Percentiles rank a stretch among this genome's conserved stretches.
Conservation (phyloP, 768 basidiomycete genomes). For the Cystobasidium tubakii region DNA sequence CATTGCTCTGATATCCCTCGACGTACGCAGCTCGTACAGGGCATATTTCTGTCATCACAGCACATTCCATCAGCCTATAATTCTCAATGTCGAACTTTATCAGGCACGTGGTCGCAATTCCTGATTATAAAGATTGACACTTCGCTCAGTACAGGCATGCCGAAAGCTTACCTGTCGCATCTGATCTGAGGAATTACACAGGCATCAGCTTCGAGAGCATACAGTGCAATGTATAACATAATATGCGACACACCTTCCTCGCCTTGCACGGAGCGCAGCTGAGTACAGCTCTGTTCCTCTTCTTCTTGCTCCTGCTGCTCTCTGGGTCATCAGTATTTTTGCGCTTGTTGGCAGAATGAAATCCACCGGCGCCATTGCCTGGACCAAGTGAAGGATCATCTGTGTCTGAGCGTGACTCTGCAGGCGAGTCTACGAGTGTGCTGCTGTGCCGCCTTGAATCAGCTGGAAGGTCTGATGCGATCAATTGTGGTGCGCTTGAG, state of each 20-base stretch:
- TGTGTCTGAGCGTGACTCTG: background rate
- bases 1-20: constrained; percentile 6
- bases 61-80: background rate
- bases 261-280: constrained; percentile 17
- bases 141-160: background rate
- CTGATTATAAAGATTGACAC: background rate
- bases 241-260: constrained; percentile 1
- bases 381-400: background rate
- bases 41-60: background rate
- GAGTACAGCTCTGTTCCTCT: constrained; percentile 14
- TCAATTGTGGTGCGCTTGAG: background rate
- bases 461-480: background rate
- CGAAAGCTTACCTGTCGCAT: constrained; percentile 17
- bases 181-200: background rate
- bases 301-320: constrained; percentile 13
- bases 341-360: background rate
- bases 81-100: no score
- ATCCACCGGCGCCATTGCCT: background rate
- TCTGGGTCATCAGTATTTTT: background rate
- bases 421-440: background rate
- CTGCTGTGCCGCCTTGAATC: background rate
- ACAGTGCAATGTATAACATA: no score
- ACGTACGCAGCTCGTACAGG: constrained; percentile 10
- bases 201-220: background rate
- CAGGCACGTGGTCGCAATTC: background rate